phyloP scores from a whole-genome alignment of 805 yeast genomes.

The Kregervanrija fluxuum region DNA sequence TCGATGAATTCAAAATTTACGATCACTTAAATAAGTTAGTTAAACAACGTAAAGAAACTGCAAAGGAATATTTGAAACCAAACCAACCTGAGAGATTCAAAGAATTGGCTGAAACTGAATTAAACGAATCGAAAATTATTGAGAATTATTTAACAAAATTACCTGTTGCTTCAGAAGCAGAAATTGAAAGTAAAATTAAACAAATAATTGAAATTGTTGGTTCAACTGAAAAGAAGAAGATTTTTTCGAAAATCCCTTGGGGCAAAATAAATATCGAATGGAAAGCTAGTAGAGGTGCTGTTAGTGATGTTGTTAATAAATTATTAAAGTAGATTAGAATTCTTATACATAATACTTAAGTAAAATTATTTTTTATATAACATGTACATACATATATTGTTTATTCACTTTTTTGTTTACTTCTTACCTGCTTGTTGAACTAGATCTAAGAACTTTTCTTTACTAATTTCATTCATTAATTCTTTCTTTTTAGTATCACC shows the following conservation, averaged over 20 bases:
- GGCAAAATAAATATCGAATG: slow-evolving; percentile 26
- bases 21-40: slow-evolving; percentile 31
- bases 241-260: slow-evolving; percentile 31
- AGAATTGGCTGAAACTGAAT: slow-evolving; percentile 31
- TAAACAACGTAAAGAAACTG: slow-evolving; percentile 33
- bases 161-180: slow-evolving; percentile 31
- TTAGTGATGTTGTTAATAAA: slow-evolving; percentile 23
- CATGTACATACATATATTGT: slow-evolving; percentile 2
- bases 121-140: slow-evolving; percentile 31
- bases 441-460: slow-evolving; percentile 82
- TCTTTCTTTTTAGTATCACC: slow-evolving; percentile 47
- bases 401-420: slow-evolving; percentile 2
- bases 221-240: slow-evolving; percentile 16
- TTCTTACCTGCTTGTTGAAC: slow-evolving; percentile 68
- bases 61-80: slow-evolving; percentile 30
- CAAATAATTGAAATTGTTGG: slow-evolving; percentile 21
- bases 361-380: not conserved
- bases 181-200: slow-evolving; percentile 25
- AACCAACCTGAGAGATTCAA: slow-evolving; percentile 36
- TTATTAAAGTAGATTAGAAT: slow-evolving; percentile 9
- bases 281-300: slow-evolving; percentile 29
- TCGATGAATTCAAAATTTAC: slow-evolving; percentile 27
- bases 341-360: not conserved
- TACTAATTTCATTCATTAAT: slow-evolving; percentile 70
- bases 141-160: slow-evolving; percentile 26